Evolutionary conservation across 2,329 filamentous ascomycete species (phyloP), one percentile per base, ranked within the genome.

Genomic region (Penicillium frequentans): DNA sequence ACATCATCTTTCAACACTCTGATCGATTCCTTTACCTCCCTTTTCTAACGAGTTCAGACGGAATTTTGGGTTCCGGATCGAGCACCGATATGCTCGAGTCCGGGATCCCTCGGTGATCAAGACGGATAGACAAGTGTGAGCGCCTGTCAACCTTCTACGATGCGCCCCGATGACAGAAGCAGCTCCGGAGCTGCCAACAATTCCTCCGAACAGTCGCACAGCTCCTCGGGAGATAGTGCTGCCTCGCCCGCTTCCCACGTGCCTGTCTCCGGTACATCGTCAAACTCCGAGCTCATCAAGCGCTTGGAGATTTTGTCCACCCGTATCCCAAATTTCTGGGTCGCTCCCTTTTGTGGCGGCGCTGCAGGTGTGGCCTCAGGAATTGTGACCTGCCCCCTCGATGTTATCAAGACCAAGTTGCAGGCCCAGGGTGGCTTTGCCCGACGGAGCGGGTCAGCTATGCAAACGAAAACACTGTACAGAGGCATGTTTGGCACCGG

Each of bases 361-460:
- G 82, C 91, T 56, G 93, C 93, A 50, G 95, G 95, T 49, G 91
- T 98, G 69, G 92, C 91, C 23, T 96, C 93, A 8, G 95, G 95
- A 50, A 85, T 99, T 55, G 90, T 97, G 63, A 98, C 93, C 52
- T 99, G 95, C 74, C 95, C 95, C 43, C 87, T 99, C 66, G 95
- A 99, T 81, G 95, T 99, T 61, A 98, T 99, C 77, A 99, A 99
- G 81, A 99, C 95, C 45, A 98, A 97, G 76, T 79, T 99, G 59
- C 95, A 99, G 75, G 93, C 93, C 16, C 95, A 98, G 74, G 93
- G 93, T 62, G 90, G 91, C 21, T 96, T 96, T 75, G 64, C 75
- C 75, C 70, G 82, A 27, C 73, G 76, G 59, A 69, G 72, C 48
- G 75, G 73, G 45, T 66, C 72, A 29, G 52, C 72, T 26, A 64